Percentiles rank a stretch among this genome's conserved stretches.
phyloP scores from a whole-genome alignment of 768 basidiomycete genomes.

The Dacryopinax spathularia region DNA sequence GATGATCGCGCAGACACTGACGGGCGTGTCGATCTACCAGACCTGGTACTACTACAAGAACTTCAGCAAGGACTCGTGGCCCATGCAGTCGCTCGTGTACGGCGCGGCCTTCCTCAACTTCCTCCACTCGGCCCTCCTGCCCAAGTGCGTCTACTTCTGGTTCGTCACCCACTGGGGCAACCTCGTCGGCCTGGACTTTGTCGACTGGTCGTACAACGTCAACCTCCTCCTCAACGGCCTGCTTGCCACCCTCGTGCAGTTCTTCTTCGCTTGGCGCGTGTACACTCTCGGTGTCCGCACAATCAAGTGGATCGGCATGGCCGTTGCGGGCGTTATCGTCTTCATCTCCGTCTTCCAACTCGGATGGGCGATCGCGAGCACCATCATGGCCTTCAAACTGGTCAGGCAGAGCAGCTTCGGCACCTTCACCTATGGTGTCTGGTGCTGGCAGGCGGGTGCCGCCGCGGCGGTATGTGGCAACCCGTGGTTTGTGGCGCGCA shows the following conservation, averaged over 20 bases:
- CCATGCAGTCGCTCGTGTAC: neutral
- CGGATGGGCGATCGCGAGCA: neutral
- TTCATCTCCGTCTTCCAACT: neutral
- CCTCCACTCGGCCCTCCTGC: neutral
- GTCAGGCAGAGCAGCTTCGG: slow-evolving; percentile 1
- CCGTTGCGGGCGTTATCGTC: neutral
- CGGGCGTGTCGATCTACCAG: neutral
- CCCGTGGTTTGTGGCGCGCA: neutral
- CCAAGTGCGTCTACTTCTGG: slow-evolving; percentile 3
- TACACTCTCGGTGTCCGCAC: neutral
- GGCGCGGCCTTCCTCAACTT: neutral
- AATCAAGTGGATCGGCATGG: neutral
- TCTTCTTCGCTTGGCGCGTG: slow-evolving; percentile 1
- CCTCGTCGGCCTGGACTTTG: neutral
- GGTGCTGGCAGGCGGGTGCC: slow-evolving; percentile 1
- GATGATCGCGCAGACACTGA: slow-evolving; percentile 1
- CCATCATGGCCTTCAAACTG: neutral
- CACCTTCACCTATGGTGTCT: neutral
- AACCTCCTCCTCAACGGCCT: slow-evolving; percentile 3
- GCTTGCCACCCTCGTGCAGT: neutral
- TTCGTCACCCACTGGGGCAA: slow-evolving; percentile 2
- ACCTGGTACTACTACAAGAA: slow-evolving; percentile 1
- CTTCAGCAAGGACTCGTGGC: neutral
- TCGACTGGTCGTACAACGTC: slow-evolving; percentile 3
- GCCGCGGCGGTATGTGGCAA: neutral